These are phyloP conservation scores for Tuber magnatum DNA, from an alignment of 495 filamentous ascomycete genomes.

Conservation along the genomic window DNA sequence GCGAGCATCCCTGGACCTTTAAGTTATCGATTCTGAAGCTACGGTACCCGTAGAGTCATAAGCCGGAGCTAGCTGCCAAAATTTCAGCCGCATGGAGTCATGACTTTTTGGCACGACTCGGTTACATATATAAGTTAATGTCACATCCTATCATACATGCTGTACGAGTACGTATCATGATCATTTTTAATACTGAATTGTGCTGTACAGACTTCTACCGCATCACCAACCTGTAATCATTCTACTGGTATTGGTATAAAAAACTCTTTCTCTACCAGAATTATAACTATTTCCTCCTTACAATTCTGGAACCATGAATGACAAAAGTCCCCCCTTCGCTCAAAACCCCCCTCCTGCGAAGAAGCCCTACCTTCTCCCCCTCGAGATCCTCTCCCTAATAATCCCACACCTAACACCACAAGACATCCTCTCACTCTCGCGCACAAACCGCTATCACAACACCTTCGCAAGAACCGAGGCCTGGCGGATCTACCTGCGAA, in stretches of 20 bases:
- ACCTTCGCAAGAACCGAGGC: slow-evolving; percentile 51
- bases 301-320: neutral
- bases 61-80: neutral
- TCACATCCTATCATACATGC: neutral
- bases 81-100: neutral
- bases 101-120: neutral
- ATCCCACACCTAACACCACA: neutral
- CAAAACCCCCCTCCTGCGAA: neutral
- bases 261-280: neutral
- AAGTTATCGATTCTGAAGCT: neutral
- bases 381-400: neutral
- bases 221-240: neutral
- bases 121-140: too few species aligned
- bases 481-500: slow-evolving; percentile 53
- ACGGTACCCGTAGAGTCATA: neutral
- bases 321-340: neutral
- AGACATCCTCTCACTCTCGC: slow-evolving; percentile 41
- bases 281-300: neutral
- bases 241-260: neutral
- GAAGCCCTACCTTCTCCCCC: neutral
- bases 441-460: slow-evolving; percentile 50
- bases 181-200: neutral
- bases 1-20: neutral
- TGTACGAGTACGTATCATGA: neutral
- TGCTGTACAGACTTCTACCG: neutral